Conservation (phyloP, 2,329 filamentous ascomycete species). For the Neonectria faginata region DNA sequence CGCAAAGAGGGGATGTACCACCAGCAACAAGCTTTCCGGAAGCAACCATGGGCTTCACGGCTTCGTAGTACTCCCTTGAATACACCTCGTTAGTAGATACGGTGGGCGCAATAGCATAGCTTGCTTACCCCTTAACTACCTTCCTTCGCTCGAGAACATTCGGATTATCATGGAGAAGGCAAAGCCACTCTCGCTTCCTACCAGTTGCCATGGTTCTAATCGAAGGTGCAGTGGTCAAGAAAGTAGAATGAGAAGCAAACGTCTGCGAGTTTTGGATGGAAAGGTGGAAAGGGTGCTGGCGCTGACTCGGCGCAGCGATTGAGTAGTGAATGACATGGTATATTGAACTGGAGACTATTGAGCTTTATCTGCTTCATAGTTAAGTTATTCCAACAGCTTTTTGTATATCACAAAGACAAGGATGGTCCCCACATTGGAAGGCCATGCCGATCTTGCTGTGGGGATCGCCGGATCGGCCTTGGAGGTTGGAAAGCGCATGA, state of each 20-base stretch:
- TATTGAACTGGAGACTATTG: not conserved
- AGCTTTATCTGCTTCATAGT: not conserved
- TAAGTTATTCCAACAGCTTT: not conserved
- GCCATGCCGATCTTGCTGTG: not conserved
- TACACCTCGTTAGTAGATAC: not conserved
- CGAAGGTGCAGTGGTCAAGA: not conserved
- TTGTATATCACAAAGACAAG: not conserved
- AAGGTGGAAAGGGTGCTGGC: not conserved
- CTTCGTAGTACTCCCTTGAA: conserved; percentile 30
- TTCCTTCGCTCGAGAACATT: conserved; percentile 26
- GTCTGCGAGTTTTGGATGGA: not conserved
- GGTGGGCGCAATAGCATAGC: not conserved
- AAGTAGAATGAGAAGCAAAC: not conserved
- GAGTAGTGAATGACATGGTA: not conserved
- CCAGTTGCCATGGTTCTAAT: conserved; percentile 16
- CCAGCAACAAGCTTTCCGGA: conserved; percentile 31
- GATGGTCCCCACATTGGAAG: not conserved
- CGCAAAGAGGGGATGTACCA: conserved; percentile 18
- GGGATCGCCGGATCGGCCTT: not conserved
- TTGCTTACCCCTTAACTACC: conserved; percentile 21
- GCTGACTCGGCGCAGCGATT: not conserved
- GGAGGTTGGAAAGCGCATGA: too few species aligned
- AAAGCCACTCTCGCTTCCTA: conserved; percentile 24
- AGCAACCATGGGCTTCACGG: conserved; percentile 34
- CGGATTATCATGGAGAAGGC: conserved; percentile 26